Evolutionary conservation across 768 basidiomycete genomes (phyloP).

Genomic region (Lepiota subincarnata): DNA sequence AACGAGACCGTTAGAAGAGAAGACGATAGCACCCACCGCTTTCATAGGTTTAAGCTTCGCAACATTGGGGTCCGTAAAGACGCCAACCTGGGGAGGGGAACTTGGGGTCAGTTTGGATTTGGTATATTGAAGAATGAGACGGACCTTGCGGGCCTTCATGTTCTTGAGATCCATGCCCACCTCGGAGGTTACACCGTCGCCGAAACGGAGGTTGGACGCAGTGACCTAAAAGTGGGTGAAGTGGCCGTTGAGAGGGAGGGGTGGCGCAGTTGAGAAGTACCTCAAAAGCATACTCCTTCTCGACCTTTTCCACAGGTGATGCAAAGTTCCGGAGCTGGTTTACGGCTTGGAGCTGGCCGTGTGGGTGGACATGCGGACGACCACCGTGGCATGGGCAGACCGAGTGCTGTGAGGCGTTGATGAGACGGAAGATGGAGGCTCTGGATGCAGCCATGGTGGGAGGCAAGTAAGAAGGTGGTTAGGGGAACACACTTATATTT

Average conservation of each 20-base stretch:
- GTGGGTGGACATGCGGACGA: conserved; percentile 38
- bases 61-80: conserved; percentile 89
- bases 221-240: conserved; percentile 52
- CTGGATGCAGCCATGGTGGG: conserved; percentile 50
- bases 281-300: conserved; percentile 94
- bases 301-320: conserved; percentile 63
- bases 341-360: conserved; percentile 42
- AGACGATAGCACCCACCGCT: conserved; percentile 45
- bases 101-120: conserved; percentile 8
- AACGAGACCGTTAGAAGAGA: background rate
- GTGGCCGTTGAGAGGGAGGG: background rate
- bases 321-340: conserved; percentile 71
- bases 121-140: background rate
- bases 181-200: conserved; percentile 85
- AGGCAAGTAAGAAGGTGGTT: background rate
- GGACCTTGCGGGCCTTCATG: conserved; percentile 83
- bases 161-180: conserved; percentile 95
- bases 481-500: no score
- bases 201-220: conserved; percentile 84
- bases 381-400: conserved; percentile 79
- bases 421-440: conserved; percentile 65
- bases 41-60: conserved; percentile 80
- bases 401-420: conserved; percentile 69
- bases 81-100: conserved; percentile 61
- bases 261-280: conserved; percentile 27